Conservation (phyloP, 2,329 filamentous ascomycete genomes). For the Ilyonectria robusta region DNA sequence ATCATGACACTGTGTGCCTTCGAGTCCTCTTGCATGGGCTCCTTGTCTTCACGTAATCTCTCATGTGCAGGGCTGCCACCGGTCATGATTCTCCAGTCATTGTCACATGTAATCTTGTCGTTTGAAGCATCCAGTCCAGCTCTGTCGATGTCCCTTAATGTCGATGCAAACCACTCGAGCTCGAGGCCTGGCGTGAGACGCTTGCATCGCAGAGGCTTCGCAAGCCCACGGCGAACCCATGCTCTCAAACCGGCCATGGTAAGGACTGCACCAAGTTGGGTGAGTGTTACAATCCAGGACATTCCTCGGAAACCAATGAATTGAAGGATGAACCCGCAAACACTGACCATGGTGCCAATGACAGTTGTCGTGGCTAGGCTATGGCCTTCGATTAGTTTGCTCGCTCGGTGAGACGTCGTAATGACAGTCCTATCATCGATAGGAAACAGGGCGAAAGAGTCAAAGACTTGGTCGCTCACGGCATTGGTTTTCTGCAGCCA, state of each 20-base stretch:
- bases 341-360: slow-evolving; percentile 31
- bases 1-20: slow-evolving; percentile 31
- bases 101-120: neutral
- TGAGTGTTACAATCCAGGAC: slow-evolving; percentile 43
- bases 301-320: slow-evolving; percentile 49
- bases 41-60: neutral
- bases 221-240: slow-evolving; percentile 39
- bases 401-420: neutral
- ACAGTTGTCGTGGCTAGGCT: neutral
- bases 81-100: neutral
- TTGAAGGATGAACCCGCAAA: slow-evolving; percentile 48
- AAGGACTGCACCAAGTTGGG: slow-evolving; percentile 42
- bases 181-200: slow-evolving; percentile 39
- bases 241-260: slow-evolving; percentile 46
- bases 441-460: neutral
- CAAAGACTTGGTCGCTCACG: neutral
- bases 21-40: neutral
- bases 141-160: neutral
- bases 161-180: slow-evolving; percentile 43
- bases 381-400: neutral
- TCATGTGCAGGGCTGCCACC: neutral
- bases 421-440: neutral
- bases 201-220: neutral
- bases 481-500: neutral
- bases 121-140: neutral